phyloP scores from a whole-genome alignment of 805 yeast species.

The Torulaspora delbrueckii region DNA sequence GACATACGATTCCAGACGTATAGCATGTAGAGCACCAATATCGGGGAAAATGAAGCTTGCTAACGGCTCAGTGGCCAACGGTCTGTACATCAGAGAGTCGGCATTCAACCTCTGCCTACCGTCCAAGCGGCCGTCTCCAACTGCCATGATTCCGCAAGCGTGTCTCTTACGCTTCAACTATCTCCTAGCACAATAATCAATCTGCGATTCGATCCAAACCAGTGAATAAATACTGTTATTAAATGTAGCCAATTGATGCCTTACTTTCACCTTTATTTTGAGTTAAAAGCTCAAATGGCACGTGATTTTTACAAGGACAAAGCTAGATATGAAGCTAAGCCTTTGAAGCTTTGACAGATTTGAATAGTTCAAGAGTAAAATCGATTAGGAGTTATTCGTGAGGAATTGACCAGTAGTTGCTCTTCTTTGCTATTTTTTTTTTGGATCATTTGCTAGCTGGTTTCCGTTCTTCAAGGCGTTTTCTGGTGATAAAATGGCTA shows the following conservation, averaged over 20 bases:
- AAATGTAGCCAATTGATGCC: background rate
- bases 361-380: background rate
- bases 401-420: background rate
- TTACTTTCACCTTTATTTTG: background rate
- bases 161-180: background rate
- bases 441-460: background rate
- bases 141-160: conserved; percentile 3
- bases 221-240: background rate
- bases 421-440: background rate
- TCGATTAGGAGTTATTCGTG: background rate
- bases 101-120: conserved; percentile 2
- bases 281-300: background rate
- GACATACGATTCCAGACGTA: conserved; percentile 40
- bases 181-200: background rate
- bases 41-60: conserved; percentile 49
- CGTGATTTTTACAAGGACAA: background rate
- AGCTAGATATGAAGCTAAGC: background rate
- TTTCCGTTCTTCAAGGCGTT: background rate
- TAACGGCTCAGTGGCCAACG: conserved; percentile 9
- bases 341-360: background rate
- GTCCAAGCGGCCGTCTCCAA: conserved; percentile 1
- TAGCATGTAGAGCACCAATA: conserved; percentile 46
- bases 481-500: conserved; percentile 18
- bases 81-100: conserved; percentile 5
- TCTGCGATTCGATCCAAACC: background rate